Evolutionary conservation across 257 asterid genomes (phyloP), one percentile per base, ranked within the genome.

Genomic region (Fraxinus anomala): DNA sequence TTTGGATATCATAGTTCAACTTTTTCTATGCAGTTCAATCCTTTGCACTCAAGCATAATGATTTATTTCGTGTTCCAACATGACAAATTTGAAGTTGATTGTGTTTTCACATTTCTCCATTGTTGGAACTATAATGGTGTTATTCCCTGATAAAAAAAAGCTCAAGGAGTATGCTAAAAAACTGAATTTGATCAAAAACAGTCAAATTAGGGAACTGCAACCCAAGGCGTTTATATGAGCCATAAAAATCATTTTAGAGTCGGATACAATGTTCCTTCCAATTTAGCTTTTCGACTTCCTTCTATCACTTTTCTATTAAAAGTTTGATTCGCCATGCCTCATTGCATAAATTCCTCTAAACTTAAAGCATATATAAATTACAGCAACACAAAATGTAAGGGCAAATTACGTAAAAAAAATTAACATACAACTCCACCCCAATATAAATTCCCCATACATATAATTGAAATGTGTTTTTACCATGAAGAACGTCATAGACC

Each of bases 401-500:
- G 56, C 0, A 47, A 56, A 56, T 56, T 56, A n/a, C n/a, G 26
- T n/a, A 28, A 56, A 56, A 24, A 4, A 51, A 51, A 51, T 17
- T 10, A 51, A 51, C 23, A 51, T 17, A 51, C 63, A 51, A 8
- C 65, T 54, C 23, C 24, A 19, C 65, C 26, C 23, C 65, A 19
- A 54, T 54, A 54, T 5, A n/a, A 54, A 26, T 40, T n/a, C 6
- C 2, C 47, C 9, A 9, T 26, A 69, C 33, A 37, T 30, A 70
- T 70, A 80, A 28, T 51, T 42, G 42, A 23, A 37, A 9, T 24
- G 23, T 12, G 56, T 6, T 73, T 71, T 65, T 84, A 93, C 98
- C 99, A 73, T 96, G 92, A 49, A 96, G 96, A 54, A 96, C 67
- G 39, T 89, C 92, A 82, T 92, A 93, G 59, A 96, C 97, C 21